phyloP scores from a whole-genome alignment of 1,284 basidiomycete genomes.

The Quambalaria eucalypti region DNA sequence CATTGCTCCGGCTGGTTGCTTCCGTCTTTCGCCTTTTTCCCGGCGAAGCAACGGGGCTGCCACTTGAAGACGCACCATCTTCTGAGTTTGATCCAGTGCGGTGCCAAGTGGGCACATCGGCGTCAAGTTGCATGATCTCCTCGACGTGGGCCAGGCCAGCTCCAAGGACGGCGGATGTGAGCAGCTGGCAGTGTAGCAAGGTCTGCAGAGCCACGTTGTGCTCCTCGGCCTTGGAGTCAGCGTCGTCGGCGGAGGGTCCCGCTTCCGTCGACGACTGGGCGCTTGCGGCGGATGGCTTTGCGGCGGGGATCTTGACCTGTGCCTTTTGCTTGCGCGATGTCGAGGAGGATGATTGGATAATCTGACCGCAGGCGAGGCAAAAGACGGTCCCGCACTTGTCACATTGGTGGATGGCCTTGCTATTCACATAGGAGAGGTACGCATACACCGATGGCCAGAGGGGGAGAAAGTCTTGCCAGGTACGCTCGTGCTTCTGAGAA shows the following conservation, averaged over 20 bases:
- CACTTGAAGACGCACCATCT: background rate
- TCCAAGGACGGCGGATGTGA: constrained; percentile 9
- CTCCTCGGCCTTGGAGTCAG: background rate
- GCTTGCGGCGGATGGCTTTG: background rate
- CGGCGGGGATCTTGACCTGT: background rate
- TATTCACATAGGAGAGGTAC: background rate
- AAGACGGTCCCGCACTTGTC: background rate
- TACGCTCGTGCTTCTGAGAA: too few relatives aligned
- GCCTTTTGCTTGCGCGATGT: background rate
- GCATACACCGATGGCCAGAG: background rate
- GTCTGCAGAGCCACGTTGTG: background rate
- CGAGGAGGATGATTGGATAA: too few relatives aligned
- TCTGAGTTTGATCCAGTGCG: too few relatives aligned
- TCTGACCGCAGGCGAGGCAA: background rate
- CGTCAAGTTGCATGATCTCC: background rate
- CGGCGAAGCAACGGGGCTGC: background rate
- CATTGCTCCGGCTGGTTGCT: background rate
- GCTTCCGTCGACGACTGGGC: too few relatives aligned
- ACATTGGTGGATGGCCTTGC: background rate
- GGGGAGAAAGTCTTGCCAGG: background rate
- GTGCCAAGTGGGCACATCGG: background rate
- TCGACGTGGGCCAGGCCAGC: constrained; percentile 12
- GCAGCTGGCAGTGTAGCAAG: constrained; percentile 7
- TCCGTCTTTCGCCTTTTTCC: too few relatives aligned
- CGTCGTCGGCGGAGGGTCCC: too few relatives aligned